Evolutionary conservation across 2,329 filamentous ascomycete species (phyloP), one percentile per base, ranked within the genome.

Genomic region (Aspergillus udagawae): DNA sequence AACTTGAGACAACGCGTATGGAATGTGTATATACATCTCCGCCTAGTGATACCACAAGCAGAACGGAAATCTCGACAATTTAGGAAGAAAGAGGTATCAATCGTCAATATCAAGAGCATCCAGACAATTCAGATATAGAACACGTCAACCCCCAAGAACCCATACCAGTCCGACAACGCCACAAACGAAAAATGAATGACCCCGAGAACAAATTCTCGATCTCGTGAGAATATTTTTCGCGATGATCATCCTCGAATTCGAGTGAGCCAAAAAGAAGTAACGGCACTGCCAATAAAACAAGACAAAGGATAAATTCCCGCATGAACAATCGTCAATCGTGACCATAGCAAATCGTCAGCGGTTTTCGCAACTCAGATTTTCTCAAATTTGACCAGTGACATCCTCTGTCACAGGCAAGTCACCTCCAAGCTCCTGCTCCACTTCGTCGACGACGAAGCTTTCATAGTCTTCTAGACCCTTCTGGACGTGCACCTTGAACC

Each of bases 401-500:
- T 71, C 71, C 56, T 76, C 72, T n/a, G 65, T 67, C 21, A 61
- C 59, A 35, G 69, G 69, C 62, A 86, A 83, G 41, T 88, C 87
- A 44, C 82, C 84, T n/a, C 86, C 85, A 23, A 92, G 78, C 75
- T 92, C 89, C 70, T 87, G 85, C 77, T 96, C 91, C n/a, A 97
- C 86, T 77, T 97, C 93, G 63, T 96, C 90, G 2, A 90, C 88
- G 6, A 97, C 91, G 70, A 97, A 96, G 55, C 87, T 86, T 76
- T 99, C 94, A 73, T 96, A 97, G 69, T 94, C 91, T 71, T 97
- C 93, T 54, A 99, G 80, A 58, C 86, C 88, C 77, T 92, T 92
- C 75, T 99, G 94, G 52, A 99, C 82, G 70, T 97, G 92, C 63
- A 99, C 90, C 79, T 99, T 99, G 84, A 99, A 97, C 70, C 95